phyloP scores from a whole-genome alignment of 257 asterid genomes.

The Salvia splendens region DNA sequence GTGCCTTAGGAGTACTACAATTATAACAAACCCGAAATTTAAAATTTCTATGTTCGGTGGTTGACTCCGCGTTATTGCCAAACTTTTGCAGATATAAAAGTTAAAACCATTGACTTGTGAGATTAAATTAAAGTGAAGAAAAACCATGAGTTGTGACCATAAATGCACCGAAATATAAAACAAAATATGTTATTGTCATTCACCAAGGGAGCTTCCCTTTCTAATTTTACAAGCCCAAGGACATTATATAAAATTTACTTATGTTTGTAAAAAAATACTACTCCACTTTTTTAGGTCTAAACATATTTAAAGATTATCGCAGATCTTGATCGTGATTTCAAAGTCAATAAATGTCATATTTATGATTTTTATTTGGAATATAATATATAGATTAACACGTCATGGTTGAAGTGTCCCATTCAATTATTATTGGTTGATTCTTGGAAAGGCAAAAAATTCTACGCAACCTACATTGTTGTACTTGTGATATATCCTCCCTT shows the following conservation, averaged over 20 bases:
- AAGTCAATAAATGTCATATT: not conserved
- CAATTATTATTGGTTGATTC: not conserved
- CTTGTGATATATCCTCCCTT: not conserved
- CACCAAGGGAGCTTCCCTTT: constrained; percentile 2
- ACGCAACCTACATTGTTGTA: not conserved
- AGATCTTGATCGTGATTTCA: constrained; percentile 5
- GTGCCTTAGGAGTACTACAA: too few species aligned
- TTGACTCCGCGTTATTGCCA: too few species aligned
- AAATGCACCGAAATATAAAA: constrained; percentile 3
- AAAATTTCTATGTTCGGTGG: too few species aligned
- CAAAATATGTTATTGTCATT: constrained; percentile 2
- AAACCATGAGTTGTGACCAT: not conserved
- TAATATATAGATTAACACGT: not conserved
- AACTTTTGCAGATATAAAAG: constrained; percentile 1
- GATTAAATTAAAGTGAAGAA: constrained; percentile 7
- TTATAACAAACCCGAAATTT: too few species aligned
- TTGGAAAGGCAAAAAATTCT: not conserved
- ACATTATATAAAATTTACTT: not conserved
- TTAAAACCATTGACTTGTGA: constrained; percentile 5
- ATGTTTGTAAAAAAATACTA: not conserved
- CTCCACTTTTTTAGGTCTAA: not conserved
- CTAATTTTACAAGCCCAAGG: not conserved
- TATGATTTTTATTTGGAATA: too few species aligned
- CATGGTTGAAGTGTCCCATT: not conserved
- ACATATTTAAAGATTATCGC: not conserved